phyloP scores from a whole-genome alignment of 495 filamentous ascomycete species.

The Daldinia concentrica region DNA sequence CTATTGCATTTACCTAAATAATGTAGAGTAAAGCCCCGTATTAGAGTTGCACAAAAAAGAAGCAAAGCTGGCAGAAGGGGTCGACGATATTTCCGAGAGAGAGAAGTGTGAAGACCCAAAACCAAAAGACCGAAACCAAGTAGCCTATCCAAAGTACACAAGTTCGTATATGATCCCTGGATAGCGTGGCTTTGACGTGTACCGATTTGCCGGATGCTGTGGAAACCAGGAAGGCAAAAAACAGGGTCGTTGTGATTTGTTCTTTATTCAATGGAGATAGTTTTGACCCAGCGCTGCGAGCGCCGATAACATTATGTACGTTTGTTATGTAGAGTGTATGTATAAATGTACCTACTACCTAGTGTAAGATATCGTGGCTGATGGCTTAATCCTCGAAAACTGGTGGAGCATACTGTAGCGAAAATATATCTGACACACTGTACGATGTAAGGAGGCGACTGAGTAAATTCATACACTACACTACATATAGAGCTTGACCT shows the following conservation, averaged over 20 bases:
- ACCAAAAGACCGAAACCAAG: background rate
- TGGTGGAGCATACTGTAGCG: conserved; percentile 24
- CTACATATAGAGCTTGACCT: background rate
- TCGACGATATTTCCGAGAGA: conserved; percentile 9
- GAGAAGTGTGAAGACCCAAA: conserved; percentile 8
- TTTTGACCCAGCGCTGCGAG: conserved; percentile 6
- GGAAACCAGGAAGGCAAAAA: conserved; percentile 11
- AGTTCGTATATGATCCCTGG: conserved; percentile 9
- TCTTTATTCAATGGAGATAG: conserved; percentile 6
- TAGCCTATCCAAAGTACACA: conserved; percentile 17
- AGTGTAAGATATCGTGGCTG: conserved; percentile 34
- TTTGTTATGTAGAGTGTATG: background rate
- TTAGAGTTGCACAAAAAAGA: conserved; percentile 23
- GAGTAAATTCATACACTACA: background rate
- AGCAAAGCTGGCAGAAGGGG: conserved; percentile 16
- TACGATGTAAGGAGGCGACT: conserved; percentile 1
- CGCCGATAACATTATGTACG: background rate
- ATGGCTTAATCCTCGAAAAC: conserved; percentile 32
- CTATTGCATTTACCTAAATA: too few relatives aligned
- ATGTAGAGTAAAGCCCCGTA: too few relatives aligned
- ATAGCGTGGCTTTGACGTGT: conserved; percentile 12
- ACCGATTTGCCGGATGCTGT: conserved; percentile 19
- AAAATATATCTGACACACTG: background rate
- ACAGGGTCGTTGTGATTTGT: conserved; percentile 15
- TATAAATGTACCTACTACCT: background rate